Conservation (phyloP, 768 basidiomycete species). For the Candolleomyces efflorescens region DNA sequence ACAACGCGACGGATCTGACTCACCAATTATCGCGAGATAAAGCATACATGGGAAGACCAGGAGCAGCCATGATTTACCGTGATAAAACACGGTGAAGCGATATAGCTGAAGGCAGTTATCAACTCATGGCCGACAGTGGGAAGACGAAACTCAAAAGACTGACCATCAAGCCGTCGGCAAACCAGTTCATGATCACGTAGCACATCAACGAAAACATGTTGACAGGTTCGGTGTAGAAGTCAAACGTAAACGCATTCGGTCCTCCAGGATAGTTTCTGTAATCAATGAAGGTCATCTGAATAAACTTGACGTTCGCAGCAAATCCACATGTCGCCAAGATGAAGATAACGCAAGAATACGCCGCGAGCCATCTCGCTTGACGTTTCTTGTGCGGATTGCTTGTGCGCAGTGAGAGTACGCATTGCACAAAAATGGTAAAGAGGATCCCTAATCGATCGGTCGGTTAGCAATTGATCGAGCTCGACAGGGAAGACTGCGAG, state of each 20-base stretch:
- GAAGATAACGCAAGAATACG: constrained; percentile 15
- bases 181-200: constrained; percentile 15
- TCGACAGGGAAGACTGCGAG: not conserved
- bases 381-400: not conserved
- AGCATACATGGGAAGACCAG: constrained; percentile 5
- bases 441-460: constrained; percentile 6
- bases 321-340: constrained; percentile 17
- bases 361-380: constrained; percentile 8
- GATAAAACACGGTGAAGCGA: constrained; percentile 12
- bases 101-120: constrained; percentile 7
- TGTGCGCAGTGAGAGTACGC: constrained; percentile 6
- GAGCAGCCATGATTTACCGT: not conserved
- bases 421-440: constrained; percentile 12
- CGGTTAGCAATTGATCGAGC: not conserved
- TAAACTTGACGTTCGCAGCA: constrained; percentile 15
- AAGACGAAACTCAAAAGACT: too few species aligned
- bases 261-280: constrained; percentile 16
- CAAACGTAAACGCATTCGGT: constrained; percentile 8
- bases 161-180: constrained; percentile 16
- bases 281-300: constrained; percentile 16
- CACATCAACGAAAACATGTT: constrained; percentile 11
- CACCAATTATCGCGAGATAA: constrained; percentile 12
- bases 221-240: constrained; percentile 7
- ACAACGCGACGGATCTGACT: not conserved
- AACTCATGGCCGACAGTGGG: not conserved